A percentile compares a stretch with the other conserved stretches of the same genome.
phyloP scores from a whole-genome alignment of 306 rosid species.

The Cicer bijugum region DNA sequence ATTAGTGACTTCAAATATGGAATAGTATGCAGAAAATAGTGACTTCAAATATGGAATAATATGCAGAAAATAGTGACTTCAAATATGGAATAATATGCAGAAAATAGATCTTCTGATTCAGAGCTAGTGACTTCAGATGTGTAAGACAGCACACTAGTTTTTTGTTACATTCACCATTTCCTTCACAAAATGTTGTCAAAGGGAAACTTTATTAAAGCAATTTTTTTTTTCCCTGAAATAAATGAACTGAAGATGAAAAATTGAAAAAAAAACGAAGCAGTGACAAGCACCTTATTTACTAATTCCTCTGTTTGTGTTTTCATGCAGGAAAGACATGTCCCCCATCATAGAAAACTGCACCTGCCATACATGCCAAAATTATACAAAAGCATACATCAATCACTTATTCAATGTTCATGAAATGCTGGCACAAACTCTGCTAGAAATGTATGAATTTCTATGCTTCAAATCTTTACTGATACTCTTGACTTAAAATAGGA shows the following conservation, averaged over 20 bases:
- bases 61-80: background rate
- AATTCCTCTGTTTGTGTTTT: constrained; percentile 36
- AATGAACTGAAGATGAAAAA: constrained; percentile 8
- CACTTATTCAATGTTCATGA: constrained; percentile 89
- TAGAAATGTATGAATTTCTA: constrained; percentile 68
- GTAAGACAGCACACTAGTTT: background rate
- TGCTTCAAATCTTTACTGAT: background rate
- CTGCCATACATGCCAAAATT: constrained; percentile 91
- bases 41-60: background rate
- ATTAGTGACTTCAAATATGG: background rate
- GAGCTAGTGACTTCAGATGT: background rate
- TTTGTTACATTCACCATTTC: constrained; percentile 1
- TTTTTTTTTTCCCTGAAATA: background rate
- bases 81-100: background rate
- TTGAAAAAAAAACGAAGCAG: background rate
- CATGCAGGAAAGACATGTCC: constrained; percentile 75
- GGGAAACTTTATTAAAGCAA: background rate
- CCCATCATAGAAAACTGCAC: constrained; percentile 65
- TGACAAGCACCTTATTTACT: constrained; percentile 15
- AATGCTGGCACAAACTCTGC: constrained; percentile 90
- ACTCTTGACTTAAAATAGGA: background rate
- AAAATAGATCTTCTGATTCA: background rate
- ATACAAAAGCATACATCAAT: constrained; percentile 86
- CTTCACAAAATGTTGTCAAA: background rate
- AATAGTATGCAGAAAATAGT: background rate